These are phyloP conservation scores for Ulmus americana DNA, from an alignment of 331 rosid genomes.

Conservation along the genomic window DNA sequence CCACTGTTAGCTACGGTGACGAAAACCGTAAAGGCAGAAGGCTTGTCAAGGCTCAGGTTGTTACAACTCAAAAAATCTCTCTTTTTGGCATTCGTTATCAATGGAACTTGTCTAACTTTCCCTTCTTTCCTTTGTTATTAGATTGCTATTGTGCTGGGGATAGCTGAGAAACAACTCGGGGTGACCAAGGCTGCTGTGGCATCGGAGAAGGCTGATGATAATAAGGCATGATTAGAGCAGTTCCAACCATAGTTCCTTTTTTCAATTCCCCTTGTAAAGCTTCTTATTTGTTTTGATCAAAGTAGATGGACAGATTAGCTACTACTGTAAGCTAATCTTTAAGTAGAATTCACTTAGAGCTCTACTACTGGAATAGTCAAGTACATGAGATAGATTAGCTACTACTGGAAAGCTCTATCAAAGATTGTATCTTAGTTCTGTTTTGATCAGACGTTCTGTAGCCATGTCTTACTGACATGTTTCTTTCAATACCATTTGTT, in stretches of 20 bases:
- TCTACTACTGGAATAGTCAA: neutral
- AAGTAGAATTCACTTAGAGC: neutral
- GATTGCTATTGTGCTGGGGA: conserved; percentile 47
- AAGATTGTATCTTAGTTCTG: neutral
- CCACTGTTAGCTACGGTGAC: conserved; percentile 27
- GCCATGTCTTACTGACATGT: conserved; percentile 8
- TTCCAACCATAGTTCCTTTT: neutral
- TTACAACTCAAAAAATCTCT: neutral
- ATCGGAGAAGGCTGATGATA: conserved; percentile 10
- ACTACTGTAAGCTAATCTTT: neutral
- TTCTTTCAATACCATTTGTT: neutral
- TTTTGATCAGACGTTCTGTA: neutral
- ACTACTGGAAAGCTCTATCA: neutral
- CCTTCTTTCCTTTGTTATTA: conserved; percentile 1
- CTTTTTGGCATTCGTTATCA: neutral
- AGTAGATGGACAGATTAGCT: no score
- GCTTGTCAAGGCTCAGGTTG: conserved; percentile 55
- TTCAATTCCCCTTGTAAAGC: neutral
- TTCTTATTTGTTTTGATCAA: no score
- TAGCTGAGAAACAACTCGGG: conserved; percentile 19
- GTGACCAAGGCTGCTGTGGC: conserved; percentile 19
- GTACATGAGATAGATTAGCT: neutral
- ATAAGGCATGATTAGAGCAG: neutral
- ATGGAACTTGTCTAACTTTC: neutral
- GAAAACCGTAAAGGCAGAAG: conserved; percentile 31